A percentile compares a stretch with the other conserved stretches of the same genome.
These are phyloP conservation scores for Lipomyces sp. DNA, from an alignment of 805 yeast species.

Conservation along the genomic window DNA sequence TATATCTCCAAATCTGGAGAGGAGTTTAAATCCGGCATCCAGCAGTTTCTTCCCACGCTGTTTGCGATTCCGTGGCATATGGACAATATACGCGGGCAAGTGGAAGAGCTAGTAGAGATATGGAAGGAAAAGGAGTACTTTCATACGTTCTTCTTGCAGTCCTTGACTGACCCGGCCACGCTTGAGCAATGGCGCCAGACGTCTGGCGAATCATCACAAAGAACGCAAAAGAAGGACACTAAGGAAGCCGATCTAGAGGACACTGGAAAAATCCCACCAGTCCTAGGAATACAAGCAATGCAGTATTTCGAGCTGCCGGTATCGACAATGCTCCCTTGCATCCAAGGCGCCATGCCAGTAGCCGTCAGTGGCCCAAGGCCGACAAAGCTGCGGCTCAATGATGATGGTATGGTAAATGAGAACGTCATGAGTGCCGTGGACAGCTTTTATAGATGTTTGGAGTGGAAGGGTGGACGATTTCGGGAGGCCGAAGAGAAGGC, in stretches of 20 bases:
- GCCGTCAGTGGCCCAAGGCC: constrained; percentile 8
- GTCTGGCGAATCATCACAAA: not conserved
- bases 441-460: constrained; percentile 19
- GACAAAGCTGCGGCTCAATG: constrained; percentile 12
- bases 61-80: constrained; percentile 26
- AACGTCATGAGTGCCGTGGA: constrained; percentile 19
- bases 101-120: constrained; percentile 24
- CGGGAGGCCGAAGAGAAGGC: constrained; percentile 16
- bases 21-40: constrained; percentile 11
- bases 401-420: constrained; percentile 1
- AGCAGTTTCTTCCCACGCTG: constrained; percentile 19
- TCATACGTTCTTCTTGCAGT: constrained; percentile 6
- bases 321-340: constrained; percentile 28
- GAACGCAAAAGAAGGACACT: not conserved
- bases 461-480: constrained; percentile 15
- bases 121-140: constrained; percentile 30
- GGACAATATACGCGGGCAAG: not conserved
- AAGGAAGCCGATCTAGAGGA: not conserved
- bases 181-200: not conserved
- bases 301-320: constrained; percentile 37
- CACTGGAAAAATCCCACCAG: constrained; percentile 16
- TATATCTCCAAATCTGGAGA: not conserved
- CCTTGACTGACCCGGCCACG: constrained; percentile 9
- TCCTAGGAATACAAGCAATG: constrained; percentile 23
- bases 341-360: constrained; percentile 15